A percentile compares a stretch with the other conserved stretches of the same genome.
phyloP scores from a whole-genome alignment of 176 grass and related monocot species.

The Musa schizocarpa region DNA sequence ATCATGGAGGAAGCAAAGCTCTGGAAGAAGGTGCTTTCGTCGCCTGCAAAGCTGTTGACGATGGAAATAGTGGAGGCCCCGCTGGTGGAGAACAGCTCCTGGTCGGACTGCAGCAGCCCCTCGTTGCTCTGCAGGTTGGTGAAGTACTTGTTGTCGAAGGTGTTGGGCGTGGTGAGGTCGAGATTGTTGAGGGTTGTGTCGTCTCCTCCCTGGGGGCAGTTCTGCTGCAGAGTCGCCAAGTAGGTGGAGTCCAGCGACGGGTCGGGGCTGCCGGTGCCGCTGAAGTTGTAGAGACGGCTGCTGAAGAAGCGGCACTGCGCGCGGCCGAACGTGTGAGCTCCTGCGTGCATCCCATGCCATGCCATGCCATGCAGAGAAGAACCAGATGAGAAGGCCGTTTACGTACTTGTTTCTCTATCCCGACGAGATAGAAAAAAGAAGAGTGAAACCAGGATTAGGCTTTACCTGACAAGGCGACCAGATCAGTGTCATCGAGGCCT shows the following conservation, averaged over 20 bases:
- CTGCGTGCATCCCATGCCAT: not conserved
- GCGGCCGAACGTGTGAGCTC: conserved; percentile 3
- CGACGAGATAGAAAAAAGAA: too few relatives aligned
- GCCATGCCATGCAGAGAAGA: too few relatives aligned
- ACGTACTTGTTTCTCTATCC: too few relatives aligned
- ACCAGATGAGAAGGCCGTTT: too few relatives aligned
- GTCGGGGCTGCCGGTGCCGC: not conserved
- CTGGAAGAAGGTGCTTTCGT: not conserved
- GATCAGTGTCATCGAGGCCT: not conserved
- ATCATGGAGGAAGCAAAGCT: conserved; percentile 1
- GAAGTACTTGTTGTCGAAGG: conserved; percentile 8
- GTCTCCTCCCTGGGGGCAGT: not conserved
- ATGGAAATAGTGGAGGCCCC: not conserved
- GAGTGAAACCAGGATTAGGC: too few relatives aligned
- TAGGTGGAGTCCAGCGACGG: not conserved
- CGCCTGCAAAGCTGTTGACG: not conserved
- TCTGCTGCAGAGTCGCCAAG: not conserved
- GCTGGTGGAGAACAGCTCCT: not conserved
- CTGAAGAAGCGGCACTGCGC: conserved; percentile 3
- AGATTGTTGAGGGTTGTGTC: not conserved
- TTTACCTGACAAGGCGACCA: not conserved
- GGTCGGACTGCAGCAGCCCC: conserved; percentile 2
- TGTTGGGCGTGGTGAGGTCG: not conserved
- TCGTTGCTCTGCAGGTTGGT: not conserved
- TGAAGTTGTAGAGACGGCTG: conserved; percentile 3